A percentile compares a stretch with the other conserved stretches of the same genome.
These are phyloP conservation scores for Candida ficus DNA, from an alignment of 805 yeast genomes.

Conservation along the genomic window DNA sequence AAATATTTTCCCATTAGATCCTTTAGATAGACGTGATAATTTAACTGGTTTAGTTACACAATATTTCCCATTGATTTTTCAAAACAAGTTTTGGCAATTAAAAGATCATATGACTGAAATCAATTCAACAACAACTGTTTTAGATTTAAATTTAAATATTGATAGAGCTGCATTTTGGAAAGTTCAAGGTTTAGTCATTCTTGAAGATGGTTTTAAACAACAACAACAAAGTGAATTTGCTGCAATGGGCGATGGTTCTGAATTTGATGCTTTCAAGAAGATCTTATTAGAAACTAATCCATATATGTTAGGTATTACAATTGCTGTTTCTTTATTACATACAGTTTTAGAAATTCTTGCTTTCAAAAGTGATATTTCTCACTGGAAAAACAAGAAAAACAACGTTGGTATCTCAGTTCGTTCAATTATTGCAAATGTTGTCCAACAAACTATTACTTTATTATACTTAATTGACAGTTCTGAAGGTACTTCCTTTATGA, in stretches of 20 bases:
- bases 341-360: conserved; percentile 36
- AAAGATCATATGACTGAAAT: conserved; percentile 30
- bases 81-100: conserved; percentile 37
- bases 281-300: conserved; percentile 34
- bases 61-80: conserved; percentile 33
- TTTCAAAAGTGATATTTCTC: conserved; percentile 36
- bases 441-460: conserved; percentile 35
- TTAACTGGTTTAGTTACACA: conserved; percentile 26
- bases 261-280: conserved; percentile 32
- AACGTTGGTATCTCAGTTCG: conserved; percentile 36
- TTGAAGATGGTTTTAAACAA: conserved; percentile 27
- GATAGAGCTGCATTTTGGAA: conserved; percentile 27
- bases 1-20: conserved; percentile 24
- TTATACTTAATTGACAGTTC: conserved; percentile 33
- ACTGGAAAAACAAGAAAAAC: conserved; percentile 36
- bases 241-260: conserved; percentile 24
- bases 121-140: conserved; percentile 19
- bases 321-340: conserved; percentile 30
- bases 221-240: conserved; percentile 25
- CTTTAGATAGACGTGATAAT: conserved; percentile 26
- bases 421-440: conserved; percentile 34
- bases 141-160: conserved; percentile 27
- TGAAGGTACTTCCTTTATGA: conserved; percentile 35
- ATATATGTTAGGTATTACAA: conserved; percentile 29
- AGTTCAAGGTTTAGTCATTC: conserved; percentile 25